These are phyloP conservation scores for Barbarea vulgaris DNA, from an alignment of 345 rosid genomes.

Conservation along the genomic window DNA sequence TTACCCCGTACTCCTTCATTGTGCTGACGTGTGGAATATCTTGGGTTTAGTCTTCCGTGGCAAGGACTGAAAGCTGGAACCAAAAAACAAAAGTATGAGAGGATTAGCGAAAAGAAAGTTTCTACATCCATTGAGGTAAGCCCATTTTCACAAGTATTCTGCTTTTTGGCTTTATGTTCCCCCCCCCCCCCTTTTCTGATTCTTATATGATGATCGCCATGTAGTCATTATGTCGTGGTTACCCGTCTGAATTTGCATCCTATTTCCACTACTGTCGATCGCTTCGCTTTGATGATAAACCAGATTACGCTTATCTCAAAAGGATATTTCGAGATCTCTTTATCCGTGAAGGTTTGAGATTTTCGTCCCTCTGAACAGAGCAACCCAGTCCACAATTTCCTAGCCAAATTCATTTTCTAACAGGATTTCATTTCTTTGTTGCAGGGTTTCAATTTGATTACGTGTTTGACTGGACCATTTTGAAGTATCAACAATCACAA, in stretches of 20 bases:
- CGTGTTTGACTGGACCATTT: slow-evolving; percentile 97
- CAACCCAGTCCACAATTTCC: neutral
- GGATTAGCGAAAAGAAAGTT: slow-evolving; percentile 95
- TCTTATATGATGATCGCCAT: neutral
- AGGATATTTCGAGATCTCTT: slow-evolving; percentile 93
- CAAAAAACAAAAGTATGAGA: slow-evolving; percentile 97
- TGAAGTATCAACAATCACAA: slow-evolving; percentile 97
- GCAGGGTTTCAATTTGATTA: slow-evolving; percentile 92
- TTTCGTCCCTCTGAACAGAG: neutral
- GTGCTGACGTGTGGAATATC: slow-evolving; percentile 19
- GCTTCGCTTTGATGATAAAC: slow-evolving; percentile 89
- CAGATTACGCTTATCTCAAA: slow-evolving; percentile 91
- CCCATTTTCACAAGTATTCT: slow-evolving; percentile 2
- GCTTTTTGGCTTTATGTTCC: slow-evolving; percentile 4
- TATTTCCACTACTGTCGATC: slow-evolving; percentile 96
- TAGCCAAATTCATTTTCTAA: neutral
- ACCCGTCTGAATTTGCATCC: slow-evolving; percentile 95
- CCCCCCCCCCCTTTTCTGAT: slow-evolving; percentile 9
- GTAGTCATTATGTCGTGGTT: slow-evolving; percentile 66
- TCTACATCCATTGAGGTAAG: slow-evolving; percentile 74
- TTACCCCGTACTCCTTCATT: slow-evolving; percentile 11
- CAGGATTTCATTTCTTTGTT: slow-evolving; percentile 9
- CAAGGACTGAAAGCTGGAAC: slow-evolving; percentile 98
- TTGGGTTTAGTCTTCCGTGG: slow-evolving; percentile 84
- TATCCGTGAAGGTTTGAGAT: slow-evolving; percentile 76